Evolutionary conservation across 2,329 filamentous ascomycete species (phyloP), one percentile per base, ranked within the genome.

Genomic region (Beauveria medogensis): DNA sequence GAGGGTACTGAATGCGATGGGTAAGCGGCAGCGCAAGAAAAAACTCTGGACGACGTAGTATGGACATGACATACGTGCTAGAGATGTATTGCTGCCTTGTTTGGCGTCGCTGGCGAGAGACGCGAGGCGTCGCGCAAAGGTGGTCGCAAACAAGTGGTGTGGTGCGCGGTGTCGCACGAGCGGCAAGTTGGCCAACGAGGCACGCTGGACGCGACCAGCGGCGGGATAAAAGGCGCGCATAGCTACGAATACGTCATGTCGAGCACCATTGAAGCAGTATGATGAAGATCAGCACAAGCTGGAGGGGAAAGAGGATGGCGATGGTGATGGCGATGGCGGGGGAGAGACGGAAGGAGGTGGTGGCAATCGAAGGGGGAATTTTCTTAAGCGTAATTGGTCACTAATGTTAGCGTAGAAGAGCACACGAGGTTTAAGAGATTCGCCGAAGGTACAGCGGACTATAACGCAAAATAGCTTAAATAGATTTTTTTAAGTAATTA

Each of bases 131-230:
- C 80, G 77, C 63, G 71, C 66, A 67, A 74, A 73, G 55, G 67
- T 65, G 63, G 71, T 69, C 69, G 70, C 73, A 63, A 67, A 67
- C 63, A 70, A 69, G 53, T 69, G 75, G 64, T 69, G 71, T 63
- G 74, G 75, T 58, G 78, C 74, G 58, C 76, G 75, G 66, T 78
- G 77, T 67, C 71, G 82, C 71, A 75, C 81, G 63, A 83, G 74
- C 65, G 80, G 72, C 71, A 83, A 80, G 73, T 74, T 75, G 64
- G 77, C 73, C 50, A 74, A 74, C 59, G 76, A 69, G 65, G 73
- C 73, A 69, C 73, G 74, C 69, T 72, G 71, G 65, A 78, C 64
- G 62, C 69, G 74, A 64, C 75, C 71, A 69, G 68, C 67, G 59
- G 66, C 65, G 60, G 68, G 64, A 63, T 64, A 60, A 51, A 75